Evolutionary conservation across 2,329 filamentous ascomycete genomes (phyloP).

Genomic region (Akanthomyces muscarius): DNA sequence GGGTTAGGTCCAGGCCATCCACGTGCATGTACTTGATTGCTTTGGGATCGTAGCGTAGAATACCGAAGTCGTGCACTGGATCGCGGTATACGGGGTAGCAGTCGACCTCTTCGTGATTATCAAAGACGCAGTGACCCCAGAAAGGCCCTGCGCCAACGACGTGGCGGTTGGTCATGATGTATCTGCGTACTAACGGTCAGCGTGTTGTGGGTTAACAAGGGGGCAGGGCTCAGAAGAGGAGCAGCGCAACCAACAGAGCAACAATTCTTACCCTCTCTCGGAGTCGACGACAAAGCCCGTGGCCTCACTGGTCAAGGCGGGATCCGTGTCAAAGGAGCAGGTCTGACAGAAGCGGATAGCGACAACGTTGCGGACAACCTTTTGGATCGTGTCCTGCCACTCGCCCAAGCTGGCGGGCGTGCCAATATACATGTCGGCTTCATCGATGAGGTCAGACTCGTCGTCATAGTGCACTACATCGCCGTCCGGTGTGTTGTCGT

Average conservation of each 20-base stretch:
- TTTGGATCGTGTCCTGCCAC: slow-evolving; percentile 95
- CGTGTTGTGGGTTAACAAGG: background rate
- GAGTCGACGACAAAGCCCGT: slow-evolving; percentile 98
- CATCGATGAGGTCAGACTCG: slow-evolving; percentile 40
- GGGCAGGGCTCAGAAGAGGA: background rate
- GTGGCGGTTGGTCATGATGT: slow-evolving; percentile 85
- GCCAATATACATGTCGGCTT: slow-evolving; percentile 35
- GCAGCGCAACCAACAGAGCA: background rate
- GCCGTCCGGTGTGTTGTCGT: slow-evolving; percentile 47
- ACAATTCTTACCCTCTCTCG: slow-evolving; percentile 64
- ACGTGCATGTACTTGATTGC: slow-evolving; percentile 97
- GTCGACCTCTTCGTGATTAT: slow-evolving; percentile 96
- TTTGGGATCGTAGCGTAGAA: slow-evolving; percentile 91
- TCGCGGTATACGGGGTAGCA: slow-evolving; percentile 96
- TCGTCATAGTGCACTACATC: slow-evolving; percentile 35
- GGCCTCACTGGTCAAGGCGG: slow-evolving; percentile 88
- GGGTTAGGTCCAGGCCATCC: slow-evolving; percentile 71
- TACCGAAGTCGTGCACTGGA: slow-evolving; percentile 96
- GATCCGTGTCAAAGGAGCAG: slow-evolving; percentile 95
- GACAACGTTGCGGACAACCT: slow-evolving; percentile 90
- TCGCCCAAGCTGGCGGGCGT: slow-evolving; percentile 49
- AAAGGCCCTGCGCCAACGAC: slow-evolving; percentile 95
- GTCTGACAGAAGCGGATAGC: slow-evolving; percentile 99
- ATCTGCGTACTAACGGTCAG: slow-evolving; percentile 37
- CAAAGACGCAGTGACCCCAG: slow-evolving; percentile 97